Evolutionary conservation across 2,329 filamentous ascomycete genomes (phyloP), one percentile per base, ranked within the genome.

Genomic region (Parafenestella ontariensis): DNA sequence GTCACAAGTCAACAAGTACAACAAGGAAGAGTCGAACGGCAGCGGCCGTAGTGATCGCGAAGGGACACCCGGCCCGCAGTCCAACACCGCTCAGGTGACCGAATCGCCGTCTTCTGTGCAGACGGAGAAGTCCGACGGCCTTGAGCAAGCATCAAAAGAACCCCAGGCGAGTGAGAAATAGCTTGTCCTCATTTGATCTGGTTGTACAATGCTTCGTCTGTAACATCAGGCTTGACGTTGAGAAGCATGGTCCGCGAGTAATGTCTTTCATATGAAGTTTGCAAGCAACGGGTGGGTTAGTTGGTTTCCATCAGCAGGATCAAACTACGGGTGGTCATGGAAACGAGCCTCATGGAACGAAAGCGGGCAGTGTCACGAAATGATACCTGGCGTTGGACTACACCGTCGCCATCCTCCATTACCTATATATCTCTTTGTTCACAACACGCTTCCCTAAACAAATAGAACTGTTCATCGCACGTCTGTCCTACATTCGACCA

Each of bases 1-100:
- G 62, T 93, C 89, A 76, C 92, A 96, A 79, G 90, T 95, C 57
- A 85, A 86, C 73, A 93, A 91, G 79, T 81, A 80, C 54, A 58
- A 56, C 54, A 62, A 64, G 33, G 62, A 70, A 43, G 57, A 53
- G 8, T 62, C 68, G n/a, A 69, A 64, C 29, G 59, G 58, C 40
- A 55, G 51, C 40, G 50, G 59, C 13, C 61, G 58, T 8, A 63
- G 58, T 26, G 57, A 63, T 23, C 69, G 68, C 29, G 66, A 68
- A 52, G 65, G 59, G 24, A 71, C 66, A 3, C 68, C 69, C 8
- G 67, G 65, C 18, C 69, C 65, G 23, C 59, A 67, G 36, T 49
- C 61, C 33, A 61, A 26, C 34, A 46, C 56, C 28, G 48, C 60
- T 17, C 64, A 70, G 18, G 60, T 70, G 13, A 70, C 70, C 18